phyloP scores from a whole-genome alignment of 192 early-diverging fungal species.

The Coemansia sp. region DNA sequence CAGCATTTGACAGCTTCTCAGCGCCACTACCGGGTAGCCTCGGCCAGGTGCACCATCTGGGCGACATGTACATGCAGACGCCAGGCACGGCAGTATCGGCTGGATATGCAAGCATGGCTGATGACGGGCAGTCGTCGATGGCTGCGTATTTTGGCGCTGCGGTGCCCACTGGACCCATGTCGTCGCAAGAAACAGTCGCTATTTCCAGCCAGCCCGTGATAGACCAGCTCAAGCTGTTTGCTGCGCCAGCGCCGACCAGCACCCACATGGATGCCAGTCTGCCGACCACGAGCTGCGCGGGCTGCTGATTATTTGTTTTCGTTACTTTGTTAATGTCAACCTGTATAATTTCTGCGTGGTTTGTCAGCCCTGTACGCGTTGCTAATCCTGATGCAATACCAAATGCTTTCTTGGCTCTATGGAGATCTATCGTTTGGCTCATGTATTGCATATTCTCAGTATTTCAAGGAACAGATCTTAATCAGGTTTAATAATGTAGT shows the following conservation, averaged over 20 bases:
- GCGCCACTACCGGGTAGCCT: constrained; percentile 3
- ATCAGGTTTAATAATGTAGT: too few species aligned
- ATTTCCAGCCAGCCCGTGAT: not conserved
- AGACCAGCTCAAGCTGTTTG: constrained; percentile 12
- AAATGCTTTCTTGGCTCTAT: too few species aligned
- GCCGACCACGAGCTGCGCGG: constrained; percentile 12
- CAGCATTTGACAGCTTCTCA: constrained; percentile 24
- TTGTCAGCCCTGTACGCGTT: not conserved
- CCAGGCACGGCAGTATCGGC: not conserved
- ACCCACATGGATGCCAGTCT: not conserved
- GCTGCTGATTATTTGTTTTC: not conserved
- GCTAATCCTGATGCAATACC: too few species aligned
- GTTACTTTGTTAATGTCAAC: not conserved
- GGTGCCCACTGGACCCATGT: constrained; percentile 2
- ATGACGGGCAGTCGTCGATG: constrained; percentile 18
- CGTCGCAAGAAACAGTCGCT: not conserved
- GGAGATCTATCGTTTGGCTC: too few species aligned
- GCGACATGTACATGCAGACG: not conserved
- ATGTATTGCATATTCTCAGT: too few species aligned
- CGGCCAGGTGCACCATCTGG: not conserved
- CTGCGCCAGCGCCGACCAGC: not conserved
- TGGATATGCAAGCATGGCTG: constrained; percentile 1
- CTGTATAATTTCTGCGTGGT: too few species aligned
- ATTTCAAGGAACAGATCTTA: too few species aligned
- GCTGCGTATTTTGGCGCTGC: constrained; percentile 34